These are phyloP conservation scores for Hypoxylon sp. DNA, from an alignment of 2,329 filamentous ascomycete species.

Conservation along the genomic window DNA sequence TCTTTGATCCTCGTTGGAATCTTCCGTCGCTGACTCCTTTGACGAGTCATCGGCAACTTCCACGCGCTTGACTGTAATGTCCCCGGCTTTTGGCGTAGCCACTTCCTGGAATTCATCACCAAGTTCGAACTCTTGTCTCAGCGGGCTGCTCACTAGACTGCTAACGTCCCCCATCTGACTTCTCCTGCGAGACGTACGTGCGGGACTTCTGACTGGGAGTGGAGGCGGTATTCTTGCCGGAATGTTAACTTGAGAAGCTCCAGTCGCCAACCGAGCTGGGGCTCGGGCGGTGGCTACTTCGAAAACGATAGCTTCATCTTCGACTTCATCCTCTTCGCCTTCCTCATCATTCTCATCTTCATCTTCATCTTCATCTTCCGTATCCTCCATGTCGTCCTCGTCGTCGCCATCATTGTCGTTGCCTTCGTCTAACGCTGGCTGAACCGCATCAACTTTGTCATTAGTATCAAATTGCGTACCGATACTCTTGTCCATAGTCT, in stretches of 20 bases:
- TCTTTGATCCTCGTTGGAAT: not conserved
- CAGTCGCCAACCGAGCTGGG: conserved; percentile 67
- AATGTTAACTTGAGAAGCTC: conserved; percentile 80
- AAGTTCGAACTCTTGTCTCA: conserved; percentile 61
- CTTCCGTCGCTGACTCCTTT: conserved; percentile 8
- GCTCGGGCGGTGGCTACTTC: conserved; percentile 71
- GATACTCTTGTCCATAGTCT: conserved; percentile 12
- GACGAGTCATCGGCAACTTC: conserved; percentile 10
- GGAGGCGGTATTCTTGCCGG: conserved; percentile 82
- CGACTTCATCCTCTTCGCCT: conserved; percentile 60
- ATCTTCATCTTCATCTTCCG: conserved; percentile 63
- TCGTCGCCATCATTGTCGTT: conserved; percentile 47
- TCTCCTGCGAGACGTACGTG: conserved; percentile 66
- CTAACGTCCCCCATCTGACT: conserved; percentile 71
- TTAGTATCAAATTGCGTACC: conserved; percentile 17
- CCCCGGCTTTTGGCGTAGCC: conserved; percentile 44
- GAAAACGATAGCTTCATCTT: conserved; percentile 75
- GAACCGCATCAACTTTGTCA: conserved; percentile 5
- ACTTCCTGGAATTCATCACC: conserved; percentile 40
- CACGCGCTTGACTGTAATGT: conserved; percentile 17
- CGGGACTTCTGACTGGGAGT: conserved; percentile 81
- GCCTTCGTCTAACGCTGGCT: conserved; percentile 11
- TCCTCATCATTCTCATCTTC: too few relatives aligned
- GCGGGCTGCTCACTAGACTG: conserved; percentile 61
- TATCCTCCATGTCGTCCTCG: conserved; percentile 54